A percentile compares a stretch with the other conserved stretches of the same genome.
phyloP scores from a whole-genome alignment of 352 stramenopile genomes.

The Phytophthora nicotianae region DNA sequence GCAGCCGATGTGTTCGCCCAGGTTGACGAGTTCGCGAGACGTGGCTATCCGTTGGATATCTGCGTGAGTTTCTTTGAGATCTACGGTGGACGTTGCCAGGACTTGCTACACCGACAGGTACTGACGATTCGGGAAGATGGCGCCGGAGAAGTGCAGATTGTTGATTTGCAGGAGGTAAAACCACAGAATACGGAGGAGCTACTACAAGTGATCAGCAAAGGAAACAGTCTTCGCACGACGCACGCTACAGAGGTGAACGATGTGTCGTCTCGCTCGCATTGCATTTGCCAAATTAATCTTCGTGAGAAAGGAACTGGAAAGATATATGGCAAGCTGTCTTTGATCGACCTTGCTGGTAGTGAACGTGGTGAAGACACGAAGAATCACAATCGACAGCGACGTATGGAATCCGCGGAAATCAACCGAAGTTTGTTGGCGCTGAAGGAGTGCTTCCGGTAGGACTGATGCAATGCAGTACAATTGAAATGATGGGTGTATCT shows the following conservation, averaged over 20 bases:
- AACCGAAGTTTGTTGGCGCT: constrained; percentile 97
- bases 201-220: constrained; percentile 92
- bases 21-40: constrained; percentile 57
- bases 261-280: constrained; percentile 93
- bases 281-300: constrained; percentile 94
- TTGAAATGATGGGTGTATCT: not conserved
- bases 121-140: constrained; percentile 95
- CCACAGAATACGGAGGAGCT: constrained; percentile 89
- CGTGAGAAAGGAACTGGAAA: constrained; percentile 52
- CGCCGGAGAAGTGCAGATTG: constrained; percentile 94
- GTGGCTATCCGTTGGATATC: constrained; percentile 76
- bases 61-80: constrained; percentile 97
- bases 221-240: constrained; percentile 94
- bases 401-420: constrained; percentile 97
- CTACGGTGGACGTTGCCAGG: constrained; percentile 95
- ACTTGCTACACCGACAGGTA: constrained; percentile 91
- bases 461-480: not conserved
- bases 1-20: constrained; percentile 78
- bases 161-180: constrained; percentile 93
- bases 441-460: constrained; percentile 96
- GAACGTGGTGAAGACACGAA: constrained; percentile 96
- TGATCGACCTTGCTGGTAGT: constrained; percentile 97
- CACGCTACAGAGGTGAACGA: constrained; percentile 97
- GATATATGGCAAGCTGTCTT: constrained; percentile 90
- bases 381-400: constrained; percentile 91